Base-by-base conservation (phyloP, 495 filamentous ascomycete genomes). In the Penicillium flavigenum region DNA sequence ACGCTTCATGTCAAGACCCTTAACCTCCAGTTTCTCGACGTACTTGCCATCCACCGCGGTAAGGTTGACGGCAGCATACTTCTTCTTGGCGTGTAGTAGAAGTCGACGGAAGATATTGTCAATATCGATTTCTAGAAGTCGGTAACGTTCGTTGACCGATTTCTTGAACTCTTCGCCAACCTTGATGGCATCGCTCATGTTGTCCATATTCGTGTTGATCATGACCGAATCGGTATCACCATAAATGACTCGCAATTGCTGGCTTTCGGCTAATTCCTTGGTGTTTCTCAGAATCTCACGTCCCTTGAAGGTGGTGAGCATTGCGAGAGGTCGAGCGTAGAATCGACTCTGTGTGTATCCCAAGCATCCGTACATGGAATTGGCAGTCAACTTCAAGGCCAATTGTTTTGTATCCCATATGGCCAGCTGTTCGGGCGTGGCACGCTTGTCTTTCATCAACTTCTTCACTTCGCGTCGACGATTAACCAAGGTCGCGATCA, bases 181-280 rank as follows among this genome's bases (percentile, higher is more conserved):
- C 64, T 91, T 91, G 34, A 97, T 71, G 16, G 94, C 92, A 61
- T 96, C 93, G 29, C 88, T 86, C 29, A 98, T 89, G 54, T 89
- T 96, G 67, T 96, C 90, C 48, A 90, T 90, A 70, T 96, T 96
- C 47, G 94, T 96, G 64, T 98, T 98, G 74, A 98, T 96, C 94
- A 98, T 98, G 74, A 98, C 94, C 22, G 94, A 98, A 70, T 98
- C 94, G 22, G 94, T 98, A 75, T 98, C 94, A 74, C 94, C 94
- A 67, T 98, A 98, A 56, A 98, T 96, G 70, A 98, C 94, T 59
- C 89, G 86, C 46, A 98, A 81, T 39, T 88, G 83, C 48, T 87
- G 92, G 55, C 83, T 88, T 70, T 98, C 93, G 1, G 92, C 94
- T 38, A 98, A 81, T 27, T 95, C 91, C 72, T 96, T 98, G 54